Percentiles rank a stretch among this genome's conserved stretches.
phyloP scores from a whole-genome alignment of 2,329 filamentous ascomycete species.

The Fusarium nematophilum region DNA sequence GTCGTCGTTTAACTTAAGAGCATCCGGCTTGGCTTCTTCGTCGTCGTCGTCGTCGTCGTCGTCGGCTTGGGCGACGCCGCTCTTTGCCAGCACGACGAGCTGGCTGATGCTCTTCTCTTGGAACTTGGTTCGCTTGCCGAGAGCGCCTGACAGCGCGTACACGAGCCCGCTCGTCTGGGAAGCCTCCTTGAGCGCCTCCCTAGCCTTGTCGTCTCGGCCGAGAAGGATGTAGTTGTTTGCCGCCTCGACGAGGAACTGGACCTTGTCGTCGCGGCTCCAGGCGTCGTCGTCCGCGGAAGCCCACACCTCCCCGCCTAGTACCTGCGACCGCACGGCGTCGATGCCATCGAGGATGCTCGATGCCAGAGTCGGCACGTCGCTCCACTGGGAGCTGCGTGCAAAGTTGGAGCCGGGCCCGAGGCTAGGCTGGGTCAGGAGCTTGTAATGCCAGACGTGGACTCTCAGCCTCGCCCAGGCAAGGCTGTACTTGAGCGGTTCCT shows the following conservation, averaged over 20 bases:
- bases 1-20: slow-evolving; percentile 87
- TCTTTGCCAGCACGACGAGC: slow-evolving; percentile 89
- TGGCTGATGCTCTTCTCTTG: slow-evolving; percentile 87
- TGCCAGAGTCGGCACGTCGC: slow-evolving; percentile 67
- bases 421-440: slow-evolving; percentile 68
- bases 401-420: slow-evolving; percentile 66
- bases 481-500: slow-evolving; percentile 57
- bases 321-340: slow-evolving; percentile 53
- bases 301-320: slow-evolving; percentile 54
- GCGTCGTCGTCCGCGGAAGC: slow-evolving; percentile 46
- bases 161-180: slow-evolving; percentile 75
- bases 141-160: slow-evolving; percentile 84
- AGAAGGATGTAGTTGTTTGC: slow-evolving; percentile 87
- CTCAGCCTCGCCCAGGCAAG: slow-evolving; percentile 74
- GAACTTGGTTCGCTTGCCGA: slow-evolving; percentile 87
- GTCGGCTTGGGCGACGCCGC: slow-evolving; percentile 54
- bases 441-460: slow-evolving; percentile 76
- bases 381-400: slow-evolving; percentile 68
- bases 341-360: slow-evolving; percentile 59
- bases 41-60: slow-evolving; percentile 41
- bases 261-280: slow-evolving; percentile 63
- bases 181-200: slow-evolving; percentile 76
- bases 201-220: slow-evolving; percentile 81
- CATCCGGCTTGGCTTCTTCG: slow-evolving; percentile 65
- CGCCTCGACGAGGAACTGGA: slow-evolving; percentile 82